Base-by-base conservation (phyloP, 1,284 basidiomycete species). In the Agaricales sp. region DNA sequence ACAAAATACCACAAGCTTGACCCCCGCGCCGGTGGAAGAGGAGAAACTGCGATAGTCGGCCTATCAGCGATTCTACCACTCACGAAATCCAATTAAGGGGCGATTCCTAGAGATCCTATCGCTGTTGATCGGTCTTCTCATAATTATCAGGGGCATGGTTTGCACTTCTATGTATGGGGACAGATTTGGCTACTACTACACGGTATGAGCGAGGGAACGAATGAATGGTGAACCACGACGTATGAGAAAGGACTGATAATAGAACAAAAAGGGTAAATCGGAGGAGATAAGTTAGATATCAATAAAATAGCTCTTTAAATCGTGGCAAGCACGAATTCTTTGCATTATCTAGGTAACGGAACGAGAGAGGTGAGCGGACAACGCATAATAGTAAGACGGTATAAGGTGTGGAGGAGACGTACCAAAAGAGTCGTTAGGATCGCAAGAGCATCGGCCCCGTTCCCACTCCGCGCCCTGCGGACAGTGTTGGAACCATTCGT, bases 401-500 rank as follows among this genome's bases (percentile, higher is more conserved):
- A 47, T 30, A 21, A 43, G 51, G 1, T 21, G 44, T 4, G n/a
- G 19, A 12, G 23, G 24, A 19, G 20, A 51, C 69, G 21, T 52
- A 79, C 77, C 78, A 50, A 79, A 73, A 52, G 65, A 76, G 43
- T 71, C 66, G 2, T 58, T 57, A 12, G 65, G 65, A 52, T 75
- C 64, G 55, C 79, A 81, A 3, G 67, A 66, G 55, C 78, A 81
- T 47, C 66, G 68, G 0, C 71, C 71, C 18, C 62, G 60, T n/a
- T 58, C 58, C 65, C 75, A 75, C 35, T 64, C 65, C 14, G 70
- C 64, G 6, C 69, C 67, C 47, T 71, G 68, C 0, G 83, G 82
- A 59, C 83, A 86, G 52, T 83, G 81, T 54, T 74, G 71, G 61
- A 76, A 81, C 1, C 77, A 73, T 43, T 67, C 67, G 50, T 83